Conservation (phyloP, 805 yeast genomes). For the Peterozyma toletana region DNA sequence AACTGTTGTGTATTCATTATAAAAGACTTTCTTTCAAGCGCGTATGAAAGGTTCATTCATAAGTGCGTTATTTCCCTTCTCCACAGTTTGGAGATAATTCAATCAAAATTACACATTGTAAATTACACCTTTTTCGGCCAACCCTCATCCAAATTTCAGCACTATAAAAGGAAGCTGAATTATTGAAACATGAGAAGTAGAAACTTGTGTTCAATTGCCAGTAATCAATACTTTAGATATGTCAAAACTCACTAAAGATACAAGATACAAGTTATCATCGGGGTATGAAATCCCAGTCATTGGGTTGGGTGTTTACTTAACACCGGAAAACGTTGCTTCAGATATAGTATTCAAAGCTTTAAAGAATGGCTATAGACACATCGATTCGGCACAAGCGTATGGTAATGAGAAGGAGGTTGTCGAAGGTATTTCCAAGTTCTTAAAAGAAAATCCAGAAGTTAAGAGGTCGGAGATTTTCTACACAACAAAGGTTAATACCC, state of each 20-base stretch:
- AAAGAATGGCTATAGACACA: slow-evolving; percentile 60
- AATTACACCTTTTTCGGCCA: no score
- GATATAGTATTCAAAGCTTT: slow-evolving; percentile 51
- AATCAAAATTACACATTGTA: no score
- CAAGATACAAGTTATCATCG: slow-evolving; percentile 33
- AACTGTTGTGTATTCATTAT: no score
- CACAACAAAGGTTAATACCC: slow-evolving; percentile 30
- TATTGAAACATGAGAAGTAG: no score
- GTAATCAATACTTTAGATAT: not conserved
- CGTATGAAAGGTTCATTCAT: no score
- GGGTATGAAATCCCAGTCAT: slow-evolving; percentile 49
- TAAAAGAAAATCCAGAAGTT: slow-evolving; percentile 16
- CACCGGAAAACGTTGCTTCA: slow-evolving; percentile 30
- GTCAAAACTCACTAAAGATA: not conserved
- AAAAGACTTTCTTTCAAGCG: no score
- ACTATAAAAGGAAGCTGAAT: no score
- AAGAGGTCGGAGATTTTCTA: slow-evolving; percentile 31
- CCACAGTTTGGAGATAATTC: no score
- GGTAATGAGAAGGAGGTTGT: slow-evolving; percentile 57
- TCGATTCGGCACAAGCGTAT: slow-evolving; percentile 69
- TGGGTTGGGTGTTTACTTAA: slow-evolving; percentile 48
- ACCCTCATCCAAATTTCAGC: no score
- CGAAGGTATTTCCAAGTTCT: slow-evolving; percentile 43
- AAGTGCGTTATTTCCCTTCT: no score
- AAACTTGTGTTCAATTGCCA: no score